phyloP scores from a whole-genome alignment of 2,329 filamentous ascomycete species.

The Ophioceras dolichostomum region DNA sequence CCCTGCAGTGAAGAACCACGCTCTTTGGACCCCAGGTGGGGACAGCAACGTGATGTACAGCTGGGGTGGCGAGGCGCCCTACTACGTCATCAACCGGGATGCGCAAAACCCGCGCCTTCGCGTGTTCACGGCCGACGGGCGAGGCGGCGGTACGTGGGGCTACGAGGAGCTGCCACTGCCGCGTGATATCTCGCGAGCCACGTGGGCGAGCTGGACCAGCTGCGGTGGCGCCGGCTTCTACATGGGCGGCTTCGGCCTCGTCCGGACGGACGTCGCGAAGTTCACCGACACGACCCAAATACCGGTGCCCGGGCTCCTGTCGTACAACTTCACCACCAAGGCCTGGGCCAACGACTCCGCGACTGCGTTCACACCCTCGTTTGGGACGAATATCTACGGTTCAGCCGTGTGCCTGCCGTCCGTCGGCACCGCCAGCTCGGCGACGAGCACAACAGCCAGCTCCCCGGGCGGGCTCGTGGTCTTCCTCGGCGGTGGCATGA shows the following conservation, averaged over 20 bases:
- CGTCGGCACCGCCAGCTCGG: slow-evolving; percentile 12
- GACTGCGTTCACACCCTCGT: neutral
- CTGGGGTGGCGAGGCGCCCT: slow-evolving; percentile 2
- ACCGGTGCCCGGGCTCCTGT: slow-evolving; percentile 4
- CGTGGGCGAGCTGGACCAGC: neutral
- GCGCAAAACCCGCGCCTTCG: neutral
- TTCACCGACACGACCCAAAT: neutral
- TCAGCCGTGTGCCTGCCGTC: slow-evolving; percentile 17
- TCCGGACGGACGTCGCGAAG: neutral
- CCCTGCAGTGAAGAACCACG: neutral
- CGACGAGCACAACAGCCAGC: neutral
- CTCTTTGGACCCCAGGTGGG: neutral
- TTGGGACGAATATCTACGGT: slow-evolving; percentile 10
- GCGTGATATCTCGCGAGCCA: neutral
- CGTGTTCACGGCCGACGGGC: neutral
- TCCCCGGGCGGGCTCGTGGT: slow-evolving; percentile 5
- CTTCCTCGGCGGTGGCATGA: slow-evolving; percentile 1
- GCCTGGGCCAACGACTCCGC: slow-evolving; percentile 2
- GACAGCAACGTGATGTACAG: neutral
- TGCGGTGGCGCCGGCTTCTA: neutral
- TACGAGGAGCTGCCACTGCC: neutral
- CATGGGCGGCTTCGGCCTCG: neutral
- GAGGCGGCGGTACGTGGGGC: neutral
- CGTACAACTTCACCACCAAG: neutral
- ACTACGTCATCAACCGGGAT: neutral